phyloP scores from a whole-genome alignment of 768 basidiomycete genomes.

The Boletus edulis region DNA sequence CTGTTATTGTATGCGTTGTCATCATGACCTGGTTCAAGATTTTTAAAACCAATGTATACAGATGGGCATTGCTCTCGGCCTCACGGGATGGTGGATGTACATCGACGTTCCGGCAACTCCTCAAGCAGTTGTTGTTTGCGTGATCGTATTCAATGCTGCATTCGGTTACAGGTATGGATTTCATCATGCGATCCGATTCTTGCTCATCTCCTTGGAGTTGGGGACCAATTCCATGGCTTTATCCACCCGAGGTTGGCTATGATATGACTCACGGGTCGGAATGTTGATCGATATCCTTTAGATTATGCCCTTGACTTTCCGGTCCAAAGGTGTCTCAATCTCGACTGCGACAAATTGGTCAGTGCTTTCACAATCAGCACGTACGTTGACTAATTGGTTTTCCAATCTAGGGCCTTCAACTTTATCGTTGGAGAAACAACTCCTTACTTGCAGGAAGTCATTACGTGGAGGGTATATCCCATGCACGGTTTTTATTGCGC shows the following conservation, averaged over 20 bases:
- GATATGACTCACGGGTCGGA: background rate
- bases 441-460: slow-evolving; percentile 81
- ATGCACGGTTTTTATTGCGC: slow-evolving; percentile 95
- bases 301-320: slow-evolving; percentile 88
- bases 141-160: slow-evolving; percentile 90
- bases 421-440: slow-evolving; percentile 88
- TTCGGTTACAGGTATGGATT: slow-evolving; percentile 75
- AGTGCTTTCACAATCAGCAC: background rate
- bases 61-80: slow-evolving; percentile 79
- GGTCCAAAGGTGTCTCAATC: slow-evolving; percentile 94
- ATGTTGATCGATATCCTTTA: slow-evolving; percentile 25
- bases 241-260: slow-evolving; percentile 71
- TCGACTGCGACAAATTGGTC: slow-evolving; percentile 86
- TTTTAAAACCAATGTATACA: slow-evolving; percentile 27
- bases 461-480: slow-evolving; percentile 89
- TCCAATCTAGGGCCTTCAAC: slow-evolving; percentile 61
- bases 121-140: slow-evolving; percentile 81
- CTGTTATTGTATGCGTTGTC: slow-evolving; percentile 57
- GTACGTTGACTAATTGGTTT: slow-evolving; percentile 10
- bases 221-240: slow-evolving; percentile 88
- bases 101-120: slow-evolving; percentile 85
- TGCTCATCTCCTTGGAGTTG: slow-evolving; percentile 40
- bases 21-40: background rate
- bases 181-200: background rate
- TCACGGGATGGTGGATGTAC: slow-evolving; percentile 93